Evolutionary conservation across 164 flowering plant species (phyloP).

Genomic region (Brasenia schreberi): DNA sequence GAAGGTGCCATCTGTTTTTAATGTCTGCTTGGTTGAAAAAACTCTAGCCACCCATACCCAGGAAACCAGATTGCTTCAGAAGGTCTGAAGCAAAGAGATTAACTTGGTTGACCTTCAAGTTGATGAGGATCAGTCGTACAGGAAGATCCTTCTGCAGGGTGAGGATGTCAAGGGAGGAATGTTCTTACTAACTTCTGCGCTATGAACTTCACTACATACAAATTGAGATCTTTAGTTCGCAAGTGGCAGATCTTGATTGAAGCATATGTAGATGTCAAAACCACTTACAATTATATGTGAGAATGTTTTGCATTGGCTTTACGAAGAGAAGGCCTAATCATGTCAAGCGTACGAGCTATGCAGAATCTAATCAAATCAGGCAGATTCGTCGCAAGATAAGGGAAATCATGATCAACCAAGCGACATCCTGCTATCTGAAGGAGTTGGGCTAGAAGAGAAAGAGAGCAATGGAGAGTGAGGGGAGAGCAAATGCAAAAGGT

Average conservation of each 20-base stretch:
- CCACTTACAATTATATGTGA: slow-evolving; percentile 19
- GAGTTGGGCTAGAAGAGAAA: slow-evolving; percentile 17
- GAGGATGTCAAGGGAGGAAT: slow-evolving; percentile 31
- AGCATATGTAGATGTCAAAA: slow-evolving; percentile 29
- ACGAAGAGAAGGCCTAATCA: slow-evolving; percentile 28
- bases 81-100: slow-evolving; percentile 25
- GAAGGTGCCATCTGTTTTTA: no score
- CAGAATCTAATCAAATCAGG: slow-evolving; percentile 25
- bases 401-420: slow-evolving; percentile 27
- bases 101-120: slow-evolving; percentile 23
- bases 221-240: slow-evolving; percentile 25
- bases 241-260: slow-evolving; percentile 37
- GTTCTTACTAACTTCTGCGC: slow-evolving; percentile 32
- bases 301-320: slow-evolving; percentile 28
- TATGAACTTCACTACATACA: slow-evolving; percentile 29
- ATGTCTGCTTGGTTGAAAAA: no score
- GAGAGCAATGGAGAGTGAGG: no score
- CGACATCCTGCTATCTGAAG: slow-evolving; percentile 22
- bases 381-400: slow-evolving; percentile 30
- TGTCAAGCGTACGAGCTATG: slow-evolving; percentile 26
- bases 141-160: slow-evolving; percentile 20
- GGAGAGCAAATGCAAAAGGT: no score
- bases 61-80: slow-evolving; percentile 25
- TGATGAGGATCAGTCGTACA: slow-evolving; percentile 30
- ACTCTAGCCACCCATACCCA: not conserved